These are phyloP conservation scores for Sarocladiaceae sp. DNA, from an alignment of 2,329 filamentous ascomycete genomes.

Conservation along the genomic window DNA sequence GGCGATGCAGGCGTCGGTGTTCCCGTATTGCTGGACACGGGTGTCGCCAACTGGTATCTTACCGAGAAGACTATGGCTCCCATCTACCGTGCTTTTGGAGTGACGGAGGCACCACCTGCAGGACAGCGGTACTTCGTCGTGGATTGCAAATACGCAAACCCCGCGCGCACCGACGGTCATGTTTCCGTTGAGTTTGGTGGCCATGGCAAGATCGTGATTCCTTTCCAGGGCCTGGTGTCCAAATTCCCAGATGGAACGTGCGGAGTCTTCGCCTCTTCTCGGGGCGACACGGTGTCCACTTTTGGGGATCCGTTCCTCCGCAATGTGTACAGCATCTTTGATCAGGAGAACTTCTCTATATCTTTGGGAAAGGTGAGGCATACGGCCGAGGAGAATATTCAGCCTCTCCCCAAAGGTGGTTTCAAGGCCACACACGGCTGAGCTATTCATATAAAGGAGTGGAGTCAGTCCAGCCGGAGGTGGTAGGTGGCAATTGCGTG, in stretches of 20 bases:
- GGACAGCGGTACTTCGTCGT: not conserved
- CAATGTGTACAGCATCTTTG: conserved; percentile 5
- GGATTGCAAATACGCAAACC: conserved; percentile 4
- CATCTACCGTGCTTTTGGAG: conserved; percentile 1
- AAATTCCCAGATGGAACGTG: conserved; percentile 1
- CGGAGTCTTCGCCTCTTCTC: conserved; percentile 2
- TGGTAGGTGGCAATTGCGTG: too few species aligned
- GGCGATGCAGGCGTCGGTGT: not conserved
- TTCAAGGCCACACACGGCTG: not conserved
- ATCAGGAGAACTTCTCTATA: conserved; percentile 2
- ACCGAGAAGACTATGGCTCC: conserved; percentile 4
- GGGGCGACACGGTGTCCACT: not conserved
- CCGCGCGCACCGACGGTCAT: not conserved
- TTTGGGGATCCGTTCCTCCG: conserved; percentile 4
- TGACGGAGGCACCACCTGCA: not conserved
- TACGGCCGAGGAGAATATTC: conserved; percentile 1
- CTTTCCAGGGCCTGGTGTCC: not conserved
- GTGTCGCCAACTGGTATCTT: not conserved
- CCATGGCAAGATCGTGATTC: not conserved
- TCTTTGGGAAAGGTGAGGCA: conserved; percentile 1
- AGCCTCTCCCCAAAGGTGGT: conserved; percentile 1
- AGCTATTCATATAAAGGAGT: not conserved
- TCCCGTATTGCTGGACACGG: not conserved
- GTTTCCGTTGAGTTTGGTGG: not conserved
- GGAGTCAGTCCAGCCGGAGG: too few species aligned